These are phyloP conservation scores for Suillus sp. DNA, from an alignment of 768 basidiomycete species.

Conservation along the genomic window DNA sequence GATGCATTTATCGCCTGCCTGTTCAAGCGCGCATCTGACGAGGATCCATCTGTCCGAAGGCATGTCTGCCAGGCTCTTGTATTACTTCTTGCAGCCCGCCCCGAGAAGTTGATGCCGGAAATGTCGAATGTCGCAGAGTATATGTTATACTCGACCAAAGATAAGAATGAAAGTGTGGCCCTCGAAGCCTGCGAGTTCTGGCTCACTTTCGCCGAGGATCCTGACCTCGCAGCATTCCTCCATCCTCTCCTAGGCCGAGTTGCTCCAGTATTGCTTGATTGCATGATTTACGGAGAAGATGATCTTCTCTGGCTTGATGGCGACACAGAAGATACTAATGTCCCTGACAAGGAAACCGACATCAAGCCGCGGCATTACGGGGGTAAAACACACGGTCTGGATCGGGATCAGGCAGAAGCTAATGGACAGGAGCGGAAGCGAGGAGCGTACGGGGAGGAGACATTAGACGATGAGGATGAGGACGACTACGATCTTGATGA, in stretches of 20 bases:
- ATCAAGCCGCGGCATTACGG: conserved; percentile 97
- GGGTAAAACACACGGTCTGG: conserved; percentile 80
- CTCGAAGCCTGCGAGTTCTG: conserved; percentile 99
- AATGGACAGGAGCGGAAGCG: conserved; percentile 41
- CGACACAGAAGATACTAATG: conserved; percentile 84
- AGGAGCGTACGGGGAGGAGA: conserved; percentile 81
- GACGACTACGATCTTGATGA: conserved; percentile 87
- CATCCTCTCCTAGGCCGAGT: conserved; percentile 89
- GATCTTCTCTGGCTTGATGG: conserved; percentile 95
- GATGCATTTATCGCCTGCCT: conserved; percentile 91
- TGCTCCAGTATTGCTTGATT: conserved; percentile 92
- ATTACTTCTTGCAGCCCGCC: conserved; percentile 86
- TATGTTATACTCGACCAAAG: conserved; percentile 98
- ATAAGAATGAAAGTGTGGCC: conserved; percentile 95
- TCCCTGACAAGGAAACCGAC: conserved; percentile 93
- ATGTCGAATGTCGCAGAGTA: conserved; percentile 96
- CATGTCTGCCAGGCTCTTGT: conserved; percentile 97
- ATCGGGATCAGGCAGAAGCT: conserved; percentile 56
- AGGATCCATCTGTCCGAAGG: conserved; percentile 89
- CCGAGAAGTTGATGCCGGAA: conserved; percentile 96
- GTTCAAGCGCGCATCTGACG: conserved; percentile 94
- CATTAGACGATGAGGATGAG: conserved; percentile 82
- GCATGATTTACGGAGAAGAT: conserved; percentile 96
- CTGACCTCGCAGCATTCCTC: conserved; percentile 80
- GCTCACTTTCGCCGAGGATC: conserved; percentile 97